phyloP scores from a whole-genome alignment of 176 grass and related monocot species.

The Dendrocalamus sinicus region DNA sequence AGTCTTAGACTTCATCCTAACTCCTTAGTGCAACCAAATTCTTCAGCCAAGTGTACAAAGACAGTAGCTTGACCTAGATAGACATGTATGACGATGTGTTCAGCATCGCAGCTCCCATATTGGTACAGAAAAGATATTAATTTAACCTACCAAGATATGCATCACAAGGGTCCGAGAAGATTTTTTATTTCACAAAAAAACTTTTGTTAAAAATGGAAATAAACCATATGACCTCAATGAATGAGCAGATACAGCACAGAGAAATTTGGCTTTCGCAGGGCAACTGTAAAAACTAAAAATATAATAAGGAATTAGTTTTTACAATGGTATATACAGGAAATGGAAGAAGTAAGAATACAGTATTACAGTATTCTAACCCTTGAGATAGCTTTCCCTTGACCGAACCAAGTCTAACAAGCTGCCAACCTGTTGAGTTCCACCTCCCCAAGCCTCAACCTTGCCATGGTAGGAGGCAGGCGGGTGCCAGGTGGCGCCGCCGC shows the following conservation, averaged over 20 bases:
- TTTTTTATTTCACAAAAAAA: background rate
- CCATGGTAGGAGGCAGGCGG: background rate
- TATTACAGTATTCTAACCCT: background rate
- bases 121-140: background rate
- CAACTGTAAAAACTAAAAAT: background rate
- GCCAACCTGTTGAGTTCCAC: constrained; percentile 8
- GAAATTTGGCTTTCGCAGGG: background rate
- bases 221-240: background rate
- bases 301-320: background rate
- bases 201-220: background rate
- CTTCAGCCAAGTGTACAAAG: constrained; percentile 42
- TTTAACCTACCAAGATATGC: constrained; percentile 10
- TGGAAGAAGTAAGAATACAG: background rate
- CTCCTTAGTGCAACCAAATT: constrained; percentile 43
- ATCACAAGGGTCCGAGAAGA: background rate
- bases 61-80: constrained; percentile 46
- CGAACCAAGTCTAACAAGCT: background rate
- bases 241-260: background rate
- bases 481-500: constrained; percentile 8
- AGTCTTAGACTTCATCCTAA: constrained; percentile 70
- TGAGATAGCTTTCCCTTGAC: constrained; percentile 6
- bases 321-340: background rate
- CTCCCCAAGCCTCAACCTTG: background rate
- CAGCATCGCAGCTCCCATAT: constrained; percentile 33
- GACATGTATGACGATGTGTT: constrained; percentile 20